Evolutionary conservation across 257 asterid species (phyloP).

Genomic region (Solanum gandarillasii): DNA sequence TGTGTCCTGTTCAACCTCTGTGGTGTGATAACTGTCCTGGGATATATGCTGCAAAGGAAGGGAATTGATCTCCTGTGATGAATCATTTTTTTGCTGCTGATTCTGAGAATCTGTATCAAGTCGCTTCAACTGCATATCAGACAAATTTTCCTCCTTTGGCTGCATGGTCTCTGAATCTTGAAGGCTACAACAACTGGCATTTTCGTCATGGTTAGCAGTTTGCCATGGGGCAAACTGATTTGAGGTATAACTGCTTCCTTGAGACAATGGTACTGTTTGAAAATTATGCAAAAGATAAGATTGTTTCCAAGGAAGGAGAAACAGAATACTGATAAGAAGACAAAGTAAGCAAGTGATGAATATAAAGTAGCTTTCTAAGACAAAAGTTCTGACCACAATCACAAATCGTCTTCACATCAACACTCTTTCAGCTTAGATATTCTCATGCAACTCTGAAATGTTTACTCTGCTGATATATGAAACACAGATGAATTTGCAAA

Average conservation of each 20-base stretch:
- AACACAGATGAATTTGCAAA: background rate
- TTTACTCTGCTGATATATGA: background rate
- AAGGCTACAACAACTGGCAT: constrained; percentile 28
- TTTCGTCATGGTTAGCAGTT: constrained; percentile 41
- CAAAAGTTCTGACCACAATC: background rate
- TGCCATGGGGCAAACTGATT: constrained; percentile 55
- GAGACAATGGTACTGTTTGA: constrained; percentile 24
- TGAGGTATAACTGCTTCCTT: constrained; percentile 29
- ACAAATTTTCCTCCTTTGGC: constrained; percentile 35
- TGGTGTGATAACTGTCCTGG: constrained; percentile 12
- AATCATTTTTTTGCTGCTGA: constrained; percentile 27
- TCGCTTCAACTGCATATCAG: constrained; percentile 27
- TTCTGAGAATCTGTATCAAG: constrained; percentile 33
- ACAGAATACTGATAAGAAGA: background rate
- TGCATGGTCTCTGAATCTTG: constrained; percentile 25
- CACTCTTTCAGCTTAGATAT: background rate
- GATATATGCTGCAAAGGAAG: constrained; percentile 19
- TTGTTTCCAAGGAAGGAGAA: background rate
- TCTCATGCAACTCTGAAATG: background rate
- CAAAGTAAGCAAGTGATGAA: background rate
- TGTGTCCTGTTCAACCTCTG: constrained; percentile 23
- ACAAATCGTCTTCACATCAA: background rate
- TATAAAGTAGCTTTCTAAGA: background rate
- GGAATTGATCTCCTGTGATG: constrained; percentile 22
- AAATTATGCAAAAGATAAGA: background rate